Percentiles rank a stretch among this genome's conserved stretches.
Evolutionary conservation across 805 yeast species (phyloP).

Genomic region (Trichomonascus vanleenenianus): DNA sequence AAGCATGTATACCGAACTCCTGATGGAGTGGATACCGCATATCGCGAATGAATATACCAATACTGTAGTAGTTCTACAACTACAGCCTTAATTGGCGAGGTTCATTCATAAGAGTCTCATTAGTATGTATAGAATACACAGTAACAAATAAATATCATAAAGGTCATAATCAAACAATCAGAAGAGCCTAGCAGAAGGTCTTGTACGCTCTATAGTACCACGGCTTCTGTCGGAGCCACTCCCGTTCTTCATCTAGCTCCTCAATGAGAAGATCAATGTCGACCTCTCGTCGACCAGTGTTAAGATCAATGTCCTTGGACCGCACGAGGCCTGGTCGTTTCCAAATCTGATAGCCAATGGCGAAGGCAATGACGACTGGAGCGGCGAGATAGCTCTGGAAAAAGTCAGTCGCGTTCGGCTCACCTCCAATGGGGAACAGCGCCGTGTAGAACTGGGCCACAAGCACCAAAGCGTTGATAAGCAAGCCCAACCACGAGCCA

Average conservation of each 20-base stretch:
- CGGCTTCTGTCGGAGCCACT: slow-evolving; percentile 37
- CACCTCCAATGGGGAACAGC: slow-evolving; percentile 52
- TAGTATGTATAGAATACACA: too few relatives aligned
- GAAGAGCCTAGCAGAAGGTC: slow-evolving; percentile 39
- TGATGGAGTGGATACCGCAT: too few relatives aligned
- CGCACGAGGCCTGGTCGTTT: slow-evolving; percentile 33
- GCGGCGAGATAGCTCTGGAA: slow-evolving; percentile 47
- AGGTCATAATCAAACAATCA: background rate
- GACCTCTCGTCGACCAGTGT: slow-evolving; percentile 50
- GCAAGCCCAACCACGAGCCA: slow-evolving; percentile 59
- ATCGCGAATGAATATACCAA: too few relatives aligned
- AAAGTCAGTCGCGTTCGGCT: slow-evolving; percentile 34
- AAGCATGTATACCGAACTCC: too few relatives aligned
- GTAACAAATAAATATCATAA: background rate
- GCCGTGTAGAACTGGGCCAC: slow-evolving; percentile 73
- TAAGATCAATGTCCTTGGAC: slow-evolving; percentile 48
- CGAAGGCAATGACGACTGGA: slow-evolving; percentile 35
- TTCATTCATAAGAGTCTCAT: too few relatives aligned
- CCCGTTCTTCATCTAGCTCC: slow-evolving; percentile 46
- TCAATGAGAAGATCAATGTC: slow-evolving; percentile 45
- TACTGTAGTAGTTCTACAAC: too few relatives aligned
- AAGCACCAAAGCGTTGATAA: slow-evolving; percentile 49
- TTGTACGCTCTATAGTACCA: slow-evolving; percentile 37
- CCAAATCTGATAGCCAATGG: slow-evolving; percentile 44
- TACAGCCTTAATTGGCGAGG: too few relatives aligned